phyloP scores from a whole-genome alignment of 805 yeast genomes.

The Peterozyma xylosa region DNA sequence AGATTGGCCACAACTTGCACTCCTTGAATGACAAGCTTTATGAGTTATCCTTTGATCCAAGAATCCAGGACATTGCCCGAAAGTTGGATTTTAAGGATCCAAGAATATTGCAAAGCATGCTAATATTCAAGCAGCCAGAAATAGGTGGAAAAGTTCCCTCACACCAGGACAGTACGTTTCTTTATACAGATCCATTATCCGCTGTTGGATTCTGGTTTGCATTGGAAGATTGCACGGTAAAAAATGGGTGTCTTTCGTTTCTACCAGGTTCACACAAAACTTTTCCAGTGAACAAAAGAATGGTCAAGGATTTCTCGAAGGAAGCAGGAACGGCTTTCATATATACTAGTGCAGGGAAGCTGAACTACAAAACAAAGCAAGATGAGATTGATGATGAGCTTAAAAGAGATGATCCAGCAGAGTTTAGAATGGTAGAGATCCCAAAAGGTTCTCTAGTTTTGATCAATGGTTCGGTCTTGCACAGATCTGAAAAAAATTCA shows the following conservation, averaged over 20 bases:
- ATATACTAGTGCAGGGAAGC: slow-evolving; percentile 14
- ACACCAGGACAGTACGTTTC: slow-evolving; percentile 70
- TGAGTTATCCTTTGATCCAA: slow-evolving; percentile 40
- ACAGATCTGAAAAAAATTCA: slow-evolving; percentile 57
- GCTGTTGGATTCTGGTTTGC: slow-evolving; percentile 84
- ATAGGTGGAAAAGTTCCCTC: slow-evolving; percentile 70
- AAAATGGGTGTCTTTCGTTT: slow-evolving; percentile 64
- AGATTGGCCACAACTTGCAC: slow-evolving; percentile 76
- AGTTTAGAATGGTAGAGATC: slow-evolving; percentile 48
- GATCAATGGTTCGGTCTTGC: slow-evolving; percentile 66
- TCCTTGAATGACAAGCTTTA: slow-evolving; percentile 42
- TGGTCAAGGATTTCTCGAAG: slow-evolving; percentile 44
- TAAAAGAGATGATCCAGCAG: slow-evolving; percentile 24
- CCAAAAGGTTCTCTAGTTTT: slow-evolving; percentile 66
- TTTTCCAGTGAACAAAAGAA: slow-evolving; percentile 49
- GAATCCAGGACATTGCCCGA: slow-evolving; percentile 42
- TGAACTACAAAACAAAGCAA: slow-evolving; percentile 14
- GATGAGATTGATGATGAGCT: slow-evolving; percentile 19
- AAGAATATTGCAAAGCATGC: slow-evolving; percentile 69
- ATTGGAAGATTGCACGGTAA: slow-evolving; percentile 58
- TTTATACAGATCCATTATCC: slow-evolving; percentile 62
- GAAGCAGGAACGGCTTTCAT: slow-evolving; percentile 53
- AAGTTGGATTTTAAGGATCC: slow-evolving; percentile 55
- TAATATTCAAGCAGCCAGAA: slow-evolving; percentile 71
- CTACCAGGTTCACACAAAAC: slow-evolving; percentile 65